Evolutionary conservation across 768 basidiomycete genomes (phyloP).

Genomic region (Trametes maxima): DNA sequence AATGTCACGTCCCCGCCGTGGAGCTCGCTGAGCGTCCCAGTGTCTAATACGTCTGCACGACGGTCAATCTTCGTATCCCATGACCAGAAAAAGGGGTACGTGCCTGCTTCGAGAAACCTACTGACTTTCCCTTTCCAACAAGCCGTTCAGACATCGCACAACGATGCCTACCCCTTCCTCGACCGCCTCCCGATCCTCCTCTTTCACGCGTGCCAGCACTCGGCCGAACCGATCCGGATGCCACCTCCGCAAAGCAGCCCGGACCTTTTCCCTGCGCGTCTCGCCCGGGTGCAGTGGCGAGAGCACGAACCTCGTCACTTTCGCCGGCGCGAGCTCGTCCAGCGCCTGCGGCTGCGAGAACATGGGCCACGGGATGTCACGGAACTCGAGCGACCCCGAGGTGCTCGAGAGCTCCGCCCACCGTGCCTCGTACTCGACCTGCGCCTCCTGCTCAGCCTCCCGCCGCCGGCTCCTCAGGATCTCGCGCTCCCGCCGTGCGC

Average conservation of each 20-base stretch:
- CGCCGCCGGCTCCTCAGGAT: conserved; percentile 45
- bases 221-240: conserved; percentile 79
- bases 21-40: neutral
- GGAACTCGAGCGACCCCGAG: conserved; percentile 56
- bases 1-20: conserved; percentile 17
- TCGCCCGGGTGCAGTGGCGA: conserved; percentile 65
- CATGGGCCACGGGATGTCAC: conserved; percentile 73
- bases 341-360: conserved; percentile 42
- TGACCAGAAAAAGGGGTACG: neutral
- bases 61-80: neutral
- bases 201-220: conserved; percentile 52
- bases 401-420: conserved; percentile 55
- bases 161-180: conserved; percentile 68
- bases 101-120: neutral
- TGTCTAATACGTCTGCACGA: neutral
- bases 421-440: conserved; percentile 63
- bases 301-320: conserved; percentile 62
- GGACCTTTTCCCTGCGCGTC: conserved; percentile 66
- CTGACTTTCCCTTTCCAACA: conserved; percentile 47
- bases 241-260: conserved; percentile 71
- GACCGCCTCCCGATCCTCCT: conserved; percentile 53
- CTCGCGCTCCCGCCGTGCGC: conserved; percentile 45
- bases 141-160: conserved; percentile 66
- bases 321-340: conserved; percentile 55
- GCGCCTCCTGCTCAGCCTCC: conserved; percentile 53